Evolutionary conservation across 2,329 filamentous ascomycete genomes (phyloP).

Genomic region (Monosporascus sp.): DNA sequence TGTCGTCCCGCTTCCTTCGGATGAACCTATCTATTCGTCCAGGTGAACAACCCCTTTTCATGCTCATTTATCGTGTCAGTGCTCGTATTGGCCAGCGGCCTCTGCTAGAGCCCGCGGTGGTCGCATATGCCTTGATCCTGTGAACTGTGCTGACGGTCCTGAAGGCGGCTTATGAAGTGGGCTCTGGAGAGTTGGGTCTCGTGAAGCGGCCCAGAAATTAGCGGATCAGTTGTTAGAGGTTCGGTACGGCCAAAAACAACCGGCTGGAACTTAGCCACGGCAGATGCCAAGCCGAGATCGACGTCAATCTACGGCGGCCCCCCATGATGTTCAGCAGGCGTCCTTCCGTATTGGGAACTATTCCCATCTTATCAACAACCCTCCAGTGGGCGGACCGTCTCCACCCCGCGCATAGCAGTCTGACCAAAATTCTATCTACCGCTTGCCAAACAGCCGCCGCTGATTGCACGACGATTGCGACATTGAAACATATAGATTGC

Average conservation of each 20-base stretch:
- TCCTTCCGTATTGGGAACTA: not conserved
- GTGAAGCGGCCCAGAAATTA: not conserved
- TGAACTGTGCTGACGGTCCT: not conserved
- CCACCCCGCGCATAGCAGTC: not conserved
- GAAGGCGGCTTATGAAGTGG: not conserved
- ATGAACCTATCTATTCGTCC: constrained; percentile 49
- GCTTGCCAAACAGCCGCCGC: not conserved
- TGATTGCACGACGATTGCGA: not conserved
- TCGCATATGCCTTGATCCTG: not conserved
- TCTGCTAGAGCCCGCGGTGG: not conserved
- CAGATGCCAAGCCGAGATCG: not conserved
- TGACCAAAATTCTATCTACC: not conserved
- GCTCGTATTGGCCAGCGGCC: not conserved
- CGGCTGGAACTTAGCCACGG: not conserved
- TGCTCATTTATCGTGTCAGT: not conserved
- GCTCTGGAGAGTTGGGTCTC: not conserved
- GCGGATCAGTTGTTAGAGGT: not conserved
- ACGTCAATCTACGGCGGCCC: not conserved
- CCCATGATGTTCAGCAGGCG: not conserved
- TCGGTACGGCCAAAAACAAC: not conserved
- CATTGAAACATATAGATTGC: not conserved
- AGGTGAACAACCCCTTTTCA: constrained; percentile 55
- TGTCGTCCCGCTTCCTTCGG: constrained; percentile 36
- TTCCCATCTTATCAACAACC: not conserved
- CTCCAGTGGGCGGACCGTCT: too few species aligned